Evolutionary conservation across 345 rosid genomes (phyloP), one percentile per base, ranked within the genome.

Genomic region (Salix suchowensis): DNA sequence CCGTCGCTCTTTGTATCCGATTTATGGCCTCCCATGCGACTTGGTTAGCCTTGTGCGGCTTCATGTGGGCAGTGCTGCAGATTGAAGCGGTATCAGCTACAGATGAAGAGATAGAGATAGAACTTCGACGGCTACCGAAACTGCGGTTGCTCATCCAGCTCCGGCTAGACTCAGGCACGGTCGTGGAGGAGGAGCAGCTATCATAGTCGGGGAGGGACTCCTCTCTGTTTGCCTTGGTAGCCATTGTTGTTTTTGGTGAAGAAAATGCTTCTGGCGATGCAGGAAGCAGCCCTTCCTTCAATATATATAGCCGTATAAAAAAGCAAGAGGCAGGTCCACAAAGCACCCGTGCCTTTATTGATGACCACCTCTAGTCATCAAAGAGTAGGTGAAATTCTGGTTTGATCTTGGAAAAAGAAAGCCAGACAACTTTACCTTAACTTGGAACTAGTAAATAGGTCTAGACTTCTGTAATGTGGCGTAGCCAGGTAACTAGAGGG

Each of bases 21-120:
- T 84, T 87, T 85, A 94, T 90, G 77, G 97, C 97, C 80, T 92
- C 90, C 95, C 97, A 92, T 2, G 94, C 92, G 1, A 85, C 89
- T 23, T 92, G 92, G 89, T 94, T 94, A 1, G 98, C 90, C 83
- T 92, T 92, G 93, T 94, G 98, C n/a, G 98, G 98, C 88, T 94
- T 94, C 50, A 12, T 4, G 60, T 77, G 77, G 72, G 81, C 40
- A 75, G 74, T 67, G 60, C 54, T 67, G 73, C 60, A 18, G 50
- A n/a, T 62, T 58, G 68, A 82, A 60, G 4, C 88, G 75, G 39
- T 85, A 30, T 79, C 83, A 7, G 75, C 80, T 7, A 80, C 77
- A 66, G 84, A 81, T 44, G 80, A 91, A 75, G 87, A 72, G 64
- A 82, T 66, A 72, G 94, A 92, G 82, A 91, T 76, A 28, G 97